Evolutionary conservation across 1,139 yeast species (phyloP).

Genomic region (Suhomyces terraborum): DNA sequence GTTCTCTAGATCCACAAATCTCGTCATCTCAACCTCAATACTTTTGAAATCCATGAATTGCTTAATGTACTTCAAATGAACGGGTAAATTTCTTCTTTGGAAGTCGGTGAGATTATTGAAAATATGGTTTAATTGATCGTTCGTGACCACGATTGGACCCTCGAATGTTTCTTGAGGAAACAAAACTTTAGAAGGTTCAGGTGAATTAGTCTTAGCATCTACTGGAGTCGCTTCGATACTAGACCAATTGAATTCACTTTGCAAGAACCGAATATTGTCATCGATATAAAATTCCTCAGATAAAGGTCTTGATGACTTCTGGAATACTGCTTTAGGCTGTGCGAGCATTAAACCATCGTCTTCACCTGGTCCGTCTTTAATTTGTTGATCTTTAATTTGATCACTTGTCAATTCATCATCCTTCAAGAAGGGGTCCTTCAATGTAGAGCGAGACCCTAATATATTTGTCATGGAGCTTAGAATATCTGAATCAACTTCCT

Average conservation of each 20-base stretch:
- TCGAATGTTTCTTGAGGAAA: slow-evolving; percentile 5
- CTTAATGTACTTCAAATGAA: slow-evolving; percentile 40
- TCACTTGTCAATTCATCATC: slow-evolving; percentile 49
- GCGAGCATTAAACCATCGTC: slow-evolving; percentile 3
- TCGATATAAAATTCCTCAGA: slow-evolving; percentile 35
- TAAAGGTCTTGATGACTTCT: slow-evolving; percentile 11
- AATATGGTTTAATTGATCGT: slow-evolving; percentile 33
- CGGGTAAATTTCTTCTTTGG: slow-evolving; percentile 37
- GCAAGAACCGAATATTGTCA: slow-evolving; percentile 37
- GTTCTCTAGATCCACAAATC: slow-evolving; percentile 30
- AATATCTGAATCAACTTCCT: slow-evolving; percentile 3
- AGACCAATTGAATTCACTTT: slow-evolving; percentile 37
- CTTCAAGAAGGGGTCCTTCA: slow-evolving; percentile 39
- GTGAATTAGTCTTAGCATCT: slow-evolving; percentile 7
- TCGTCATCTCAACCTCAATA: slow-evolving; percentile 35
- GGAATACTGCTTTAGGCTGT: slow-evolving; percentile 3
- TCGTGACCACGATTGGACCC: slow-evolving; percentile 28
- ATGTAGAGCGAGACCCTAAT: background rate
- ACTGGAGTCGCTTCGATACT: slow-evolving; percentile 14
- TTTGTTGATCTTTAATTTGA: slow-evolving; percentile 45
- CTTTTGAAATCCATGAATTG: slow-evolving; percentile 43
- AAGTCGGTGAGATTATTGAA: slow-evolving; percentile 31
- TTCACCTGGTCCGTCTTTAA: slow-evolving; percentile 28
- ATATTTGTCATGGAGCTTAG: background rate
- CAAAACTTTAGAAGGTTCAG: slow-evolving; percentile 2